Conservation (phyloP, 345 rosid species). For the Arabis hirsuta region DNA sequence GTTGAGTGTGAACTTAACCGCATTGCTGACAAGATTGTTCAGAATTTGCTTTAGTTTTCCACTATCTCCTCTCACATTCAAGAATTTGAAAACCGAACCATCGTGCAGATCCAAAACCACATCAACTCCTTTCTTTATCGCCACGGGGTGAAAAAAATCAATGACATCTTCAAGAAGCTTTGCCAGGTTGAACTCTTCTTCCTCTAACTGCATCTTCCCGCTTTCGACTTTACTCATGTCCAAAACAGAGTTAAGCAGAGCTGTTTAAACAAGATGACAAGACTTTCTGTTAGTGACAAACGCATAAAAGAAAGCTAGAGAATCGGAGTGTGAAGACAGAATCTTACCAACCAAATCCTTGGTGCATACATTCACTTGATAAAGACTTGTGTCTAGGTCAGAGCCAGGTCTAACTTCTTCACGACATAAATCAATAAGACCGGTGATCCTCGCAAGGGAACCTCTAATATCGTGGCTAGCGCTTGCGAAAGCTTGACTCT, state of each 20-base stretch:
- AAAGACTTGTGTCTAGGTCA: constrained; percentile 48
- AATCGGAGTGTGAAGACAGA: neutral
- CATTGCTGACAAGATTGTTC: constrained; percentile 70
- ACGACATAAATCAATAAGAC: constrained; percentile 55
- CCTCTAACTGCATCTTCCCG: constrained; percentile 72
- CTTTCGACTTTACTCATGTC: constrained; percentile 87
- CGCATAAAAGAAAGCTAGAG: neutral
- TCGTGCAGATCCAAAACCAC: constrained; percentile 66
- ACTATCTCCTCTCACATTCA: constrained; percentile 63
- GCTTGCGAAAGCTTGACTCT: constrained; percentile 67
- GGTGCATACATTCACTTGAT: constrained; percentile 54
- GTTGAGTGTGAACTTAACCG: constrained; percentile 73
- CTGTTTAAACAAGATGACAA: constrained; percentile 43
- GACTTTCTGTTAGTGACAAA: neutral
- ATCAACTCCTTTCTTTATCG: constrained; percentile 68
- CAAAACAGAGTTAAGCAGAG: constrained; percentile 63
- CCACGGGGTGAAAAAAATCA: constrained; percentile 63
- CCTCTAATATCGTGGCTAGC: constrained; percentile 87
- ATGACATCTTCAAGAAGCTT: constrained; percentile 64
- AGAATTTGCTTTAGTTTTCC: constrained; percentile 67
- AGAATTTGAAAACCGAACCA: constrained; percentile 53
- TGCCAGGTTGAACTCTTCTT: constrained; percentile 66
- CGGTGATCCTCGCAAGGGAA: constrained; percentile 62
- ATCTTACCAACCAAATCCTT: constrained; percentile 63
- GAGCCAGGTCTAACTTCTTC: constrained; percentile 51